These are phyloP conservation scores for Aegilops speltoides DNA, from an alignment of 176 grass and related monocot species.

Conservation along the genomic window DNA sequence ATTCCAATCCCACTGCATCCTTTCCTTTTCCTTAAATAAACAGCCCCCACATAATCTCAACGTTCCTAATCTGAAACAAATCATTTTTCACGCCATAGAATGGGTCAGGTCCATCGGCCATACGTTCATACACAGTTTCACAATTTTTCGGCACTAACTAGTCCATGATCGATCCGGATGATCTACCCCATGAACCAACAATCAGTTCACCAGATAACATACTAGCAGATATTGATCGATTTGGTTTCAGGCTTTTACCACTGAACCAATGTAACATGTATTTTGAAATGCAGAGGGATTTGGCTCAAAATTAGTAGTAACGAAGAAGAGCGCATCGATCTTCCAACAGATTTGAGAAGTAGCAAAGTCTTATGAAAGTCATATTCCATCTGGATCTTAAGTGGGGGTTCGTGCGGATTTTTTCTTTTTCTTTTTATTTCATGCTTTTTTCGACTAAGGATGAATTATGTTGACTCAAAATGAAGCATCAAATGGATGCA, in stretches of 20 bases:
- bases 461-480: too few species aligned
- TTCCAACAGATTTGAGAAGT: too few species aligned
- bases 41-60: constrained; percentile 17
- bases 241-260: not conserved
- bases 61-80: constrained; percentile 16
- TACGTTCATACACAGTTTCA: not conserved
- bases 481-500: too few species aligned
- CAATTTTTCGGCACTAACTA: not conserved
- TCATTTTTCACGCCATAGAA: not conserved
- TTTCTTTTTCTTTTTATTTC: too few species aligned
- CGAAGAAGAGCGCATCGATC: too few species aligned
- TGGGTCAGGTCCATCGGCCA: not conserved
- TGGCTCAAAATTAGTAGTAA: too few species aligned
- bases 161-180: not conserved
- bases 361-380: too few species aligned
- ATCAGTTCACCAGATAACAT: too few species aligned
- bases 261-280: not conserved
- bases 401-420: too few species aligned
- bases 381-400: too few species aligned
- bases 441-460: too few species aligned
- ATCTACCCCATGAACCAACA: not conserved
- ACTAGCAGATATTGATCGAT: not conserved
- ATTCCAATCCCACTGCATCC: not conserved
- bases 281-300: not conserved
- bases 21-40: not conserved